These are phyloP conservation scores for Trichophaea hybrida DNA, from an alignment of 2,329 filamentous ascomycete genomes.

Conservation along the genomic window DNA sequence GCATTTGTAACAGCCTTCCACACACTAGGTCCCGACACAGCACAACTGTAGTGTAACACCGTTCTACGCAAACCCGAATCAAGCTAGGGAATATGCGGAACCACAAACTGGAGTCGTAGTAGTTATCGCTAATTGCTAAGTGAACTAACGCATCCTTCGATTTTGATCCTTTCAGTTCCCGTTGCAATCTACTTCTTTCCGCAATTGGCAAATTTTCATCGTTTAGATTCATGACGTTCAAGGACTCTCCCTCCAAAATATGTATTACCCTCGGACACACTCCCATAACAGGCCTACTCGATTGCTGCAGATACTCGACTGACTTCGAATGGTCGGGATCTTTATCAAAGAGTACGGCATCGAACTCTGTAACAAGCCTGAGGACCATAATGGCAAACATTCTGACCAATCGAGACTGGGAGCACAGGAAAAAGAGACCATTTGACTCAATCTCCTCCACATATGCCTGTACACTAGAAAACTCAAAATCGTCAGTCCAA, in stretches of 20 bases:
- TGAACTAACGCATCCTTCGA: constrained; percentile 78
- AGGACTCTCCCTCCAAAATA: constrained; percentile 79
- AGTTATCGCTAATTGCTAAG: constrained; percentile 85
- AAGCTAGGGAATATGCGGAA: constrained; percentile 96
- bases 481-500: constrained; percentile 25
- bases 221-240: constrained; percentile 79
- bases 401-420: constrained; percentile 78
- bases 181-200: constrained; percentile 79
- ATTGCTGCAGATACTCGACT: not conserved
- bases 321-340: not conserved
- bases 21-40: constrained; percentile 85
- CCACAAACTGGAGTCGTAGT: constrained; percentile 90
- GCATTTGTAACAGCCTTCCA: constrained; percentile 83
- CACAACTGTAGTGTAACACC: constrained; percentile 80
- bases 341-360: constrained; percentile 50
- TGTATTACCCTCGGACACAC: constrained; percentile 53
- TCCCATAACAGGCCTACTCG: not conserved
- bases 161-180: constrained; percentile 73
- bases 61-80: constrained; percentile 76
- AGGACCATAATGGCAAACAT: constrained; percentile 85
- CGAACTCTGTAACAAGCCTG: constrained; percentile 83
- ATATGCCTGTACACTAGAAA: constrained; percentile 78
- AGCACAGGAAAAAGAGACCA: constrained; percentile 92
- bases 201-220: constrained; percentile 83
- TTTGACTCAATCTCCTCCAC: constrained; percentile 96